Percentiles rank a stretch among this genome's conserved stretches.
Evolutionary conservation across 2,329 filamentous ascomycete genomes (phyloP).

Genomic region (Coniochaeta pulveracea): DNA sequence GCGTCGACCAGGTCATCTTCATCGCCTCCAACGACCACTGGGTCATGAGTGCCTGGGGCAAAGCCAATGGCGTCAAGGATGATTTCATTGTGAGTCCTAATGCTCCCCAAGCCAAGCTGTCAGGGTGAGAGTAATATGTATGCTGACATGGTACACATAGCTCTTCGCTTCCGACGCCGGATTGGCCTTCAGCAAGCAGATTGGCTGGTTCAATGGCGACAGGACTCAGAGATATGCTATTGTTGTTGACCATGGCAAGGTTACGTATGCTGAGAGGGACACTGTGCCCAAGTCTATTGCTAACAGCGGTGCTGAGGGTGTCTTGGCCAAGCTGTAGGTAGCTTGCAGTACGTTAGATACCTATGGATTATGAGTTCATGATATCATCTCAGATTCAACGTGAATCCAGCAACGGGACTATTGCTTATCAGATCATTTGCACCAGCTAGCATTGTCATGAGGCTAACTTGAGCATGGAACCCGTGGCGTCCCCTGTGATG

Average conservation of each 20-base stretch:
- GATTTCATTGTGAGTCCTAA: constrained; percentile 43
- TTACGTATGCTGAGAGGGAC: constrained; percentile 72
- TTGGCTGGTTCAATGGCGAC: constrained; percentile 67
- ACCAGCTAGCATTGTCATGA: constrained; percentile 1
- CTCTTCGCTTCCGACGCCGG: constrained; percentile 65
- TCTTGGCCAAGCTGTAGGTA: constrained; percentile 42
- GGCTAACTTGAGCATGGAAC: constrained; percentile 1
- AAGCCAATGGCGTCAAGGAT: constrained; percentile 69
- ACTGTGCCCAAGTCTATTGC: constrained; percentile 31
- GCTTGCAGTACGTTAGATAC: no score
- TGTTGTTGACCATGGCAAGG: constrained; percentile 72
- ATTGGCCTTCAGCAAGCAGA: constrained; percentile 62
- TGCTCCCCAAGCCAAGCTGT: background rate
- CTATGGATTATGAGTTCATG: no score
- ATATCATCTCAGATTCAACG: no score
- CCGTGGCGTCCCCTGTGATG: constrained; percentile 1
- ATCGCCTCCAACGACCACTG: constrained; percentile 77
- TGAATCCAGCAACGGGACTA: no score
- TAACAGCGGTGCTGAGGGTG: constrained; percentile 39
- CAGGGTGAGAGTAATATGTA: constrained; percentile 1
- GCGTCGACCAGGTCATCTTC: constrained; percentile 71
- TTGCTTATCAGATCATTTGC: no score
- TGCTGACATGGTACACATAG: constrained; percentile 18
- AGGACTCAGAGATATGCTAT: constrained; percentile 72
- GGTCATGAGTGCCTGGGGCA: constrained; percentile 84